Evolutionary conservation across 192 early-diverging fungal species (phyloP).

Genomic region (Dispira simplex): DNA sequence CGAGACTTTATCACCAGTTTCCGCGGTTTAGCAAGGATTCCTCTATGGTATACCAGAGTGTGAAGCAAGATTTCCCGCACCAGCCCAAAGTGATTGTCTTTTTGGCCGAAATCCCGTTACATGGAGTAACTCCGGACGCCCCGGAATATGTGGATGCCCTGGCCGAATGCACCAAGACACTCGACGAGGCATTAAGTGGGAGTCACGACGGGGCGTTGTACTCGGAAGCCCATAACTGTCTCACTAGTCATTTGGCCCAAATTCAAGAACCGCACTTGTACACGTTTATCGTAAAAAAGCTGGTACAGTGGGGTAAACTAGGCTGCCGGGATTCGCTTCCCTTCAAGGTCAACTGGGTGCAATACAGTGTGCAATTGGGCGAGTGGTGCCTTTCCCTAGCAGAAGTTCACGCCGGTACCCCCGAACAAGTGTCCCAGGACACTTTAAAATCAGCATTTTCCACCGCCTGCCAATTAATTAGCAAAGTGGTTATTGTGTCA

Average conservation of each 20-base stretch:
- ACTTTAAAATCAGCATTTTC: too few relatives aligned
- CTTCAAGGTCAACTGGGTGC: background rate
- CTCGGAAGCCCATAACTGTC: background rate
- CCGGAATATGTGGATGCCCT: slow-evolving; percentile 5
- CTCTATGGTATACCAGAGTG: background rate
- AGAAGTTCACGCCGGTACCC: too few relatives aligned
- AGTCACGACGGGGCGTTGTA: background rate
- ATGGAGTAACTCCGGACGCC: background rate
- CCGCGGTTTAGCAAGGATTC: background rate
- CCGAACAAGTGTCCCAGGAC: too few relatives aligned
- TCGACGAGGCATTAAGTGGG: background rate
- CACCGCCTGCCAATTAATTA: too few relatives aligned
- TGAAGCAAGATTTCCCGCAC: background rate
- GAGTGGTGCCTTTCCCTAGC: too few relatives aligned
- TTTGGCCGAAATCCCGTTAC: background rate
- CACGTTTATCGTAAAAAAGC: background rate
- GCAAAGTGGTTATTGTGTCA: background rate
- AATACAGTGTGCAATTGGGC: background rate
- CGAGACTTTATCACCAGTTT: slow-evolving; percentile 29
- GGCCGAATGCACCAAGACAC: background rate
- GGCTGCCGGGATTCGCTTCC: background rate
- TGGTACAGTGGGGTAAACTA: background rate
- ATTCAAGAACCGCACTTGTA: background rate
- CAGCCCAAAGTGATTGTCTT: background rate
- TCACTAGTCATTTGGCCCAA: background rate